phyloP scores from a whole-genome alignment of 305 asterid species.

The Solanum hybrid region DNA sequence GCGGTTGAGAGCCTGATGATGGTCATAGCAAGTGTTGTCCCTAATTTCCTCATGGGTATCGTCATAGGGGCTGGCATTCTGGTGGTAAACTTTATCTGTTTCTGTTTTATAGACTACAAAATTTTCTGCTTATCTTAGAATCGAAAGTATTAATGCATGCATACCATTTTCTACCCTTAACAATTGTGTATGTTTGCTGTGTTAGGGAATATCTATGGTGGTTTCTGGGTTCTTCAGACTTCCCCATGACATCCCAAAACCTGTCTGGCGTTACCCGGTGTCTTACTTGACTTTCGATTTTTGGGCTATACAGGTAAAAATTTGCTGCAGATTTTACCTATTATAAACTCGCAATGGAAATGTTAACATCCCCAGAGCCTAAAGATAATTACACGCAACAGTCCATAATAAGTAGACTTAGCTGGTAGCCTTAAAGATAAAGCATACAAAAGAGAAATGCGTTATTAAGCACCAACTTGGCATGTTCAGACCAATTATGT shows the following conservation, averaged over 20 bases:
- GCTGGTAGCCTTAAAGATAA: not conserved
- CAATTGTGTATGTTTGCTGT: not conserved
- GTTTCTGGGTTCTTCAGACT: slow-evolving; percentile 93
- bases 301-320: slow-evolving; percentile 87
- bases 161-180: not conserved
- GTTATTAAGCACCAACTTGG: not conserved
- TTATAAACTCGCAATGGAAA: not conserved
- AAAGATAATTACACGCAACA: not conserved
- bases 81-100: slow-evolving; percentile 26
- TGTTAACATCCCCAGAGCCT: not conserved
- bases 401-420: not conserved
- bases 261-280: slow-evolving; percentile 94
- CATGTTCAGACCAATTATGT: not conserved
- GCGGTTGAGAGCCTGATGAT: slow-evolving; percentile 99
- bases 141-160: not conserved
- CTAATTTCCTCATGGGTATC: slow-evolving; percentile 57
- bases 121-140: not conserved
- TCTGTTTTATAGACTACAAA: not conserved
- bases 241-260: slow-evolving; percentile 91
- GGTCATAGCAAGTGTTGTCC: slow-evolving; percentile 91
- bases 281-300: slow-evolving; percentile 89
- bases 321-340: not conserved
- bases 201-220: slow-evolving; percentile 80
- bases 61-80: slow-evolving; percentile 95
- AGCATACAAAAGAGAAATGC: not conserved